Evolutionary conservation across 2,329 filamentous ascomycete genomes (phyloP), one percentile per base, ranked within the genome.

Genomic region (Colletotrichum musae): DNA sequence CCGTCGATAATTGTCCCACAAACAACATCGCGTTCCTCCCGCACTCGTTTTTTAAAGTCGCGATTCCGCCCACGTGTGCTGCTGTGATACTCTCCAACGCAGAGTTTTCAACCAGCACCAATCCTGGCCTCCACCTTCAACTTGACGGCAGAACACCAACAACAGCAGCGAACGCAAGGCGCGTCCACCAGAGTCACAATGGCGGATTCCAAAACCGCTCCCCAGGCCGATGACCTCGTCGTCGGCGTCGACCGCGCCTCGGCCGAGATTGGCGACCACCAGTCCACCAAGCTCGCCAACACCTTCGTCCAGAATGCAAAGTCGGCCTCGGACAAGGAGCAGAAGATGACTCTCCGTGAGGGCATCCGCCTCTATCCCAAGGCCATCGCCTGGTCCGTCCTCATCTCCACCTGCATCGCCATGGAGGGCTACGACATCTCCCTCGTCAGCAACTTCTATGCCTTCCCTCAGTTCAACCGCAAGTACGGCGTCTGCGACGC

Each of bases 401-500:
- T 97, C 68, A 95, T 97, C 79, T 95, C 92, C n/a, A 95, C 93
- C 0, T 95, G 93, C 78, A 96, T 97, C 76, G 90, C 89, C 75
- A 97, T 97, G 94, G 94, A 97, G 80, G 94, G 93, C 41, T 97
- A 95, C 82, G 94, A 97, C 77, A 86, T 96, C 68, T 91, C 89
- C 75, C 84, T 97, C 61, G 89, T 96, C 75, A 94, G 92, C 83
- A 95, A 95, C 80, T 94, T 96, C 77, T 95, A 87, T 71, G 87
- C 86, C 47, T 87, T 88, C 64, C 82, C 84, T 5, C 85, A 87
- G 73, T 90, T 90, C 78, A 88, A 87, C 73, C 77, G 78, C 72
- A 89, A 89, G 76, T 90, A 89, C 73, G 88, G 88, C 65, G 81
- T 84, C 53, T 81, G 80, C 64, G 77, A 83, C 21, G 71, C 78